phyloP scores from a whole-genome alignment of 148 eudicot species.

The Persicaria tinctoria region DNA sequence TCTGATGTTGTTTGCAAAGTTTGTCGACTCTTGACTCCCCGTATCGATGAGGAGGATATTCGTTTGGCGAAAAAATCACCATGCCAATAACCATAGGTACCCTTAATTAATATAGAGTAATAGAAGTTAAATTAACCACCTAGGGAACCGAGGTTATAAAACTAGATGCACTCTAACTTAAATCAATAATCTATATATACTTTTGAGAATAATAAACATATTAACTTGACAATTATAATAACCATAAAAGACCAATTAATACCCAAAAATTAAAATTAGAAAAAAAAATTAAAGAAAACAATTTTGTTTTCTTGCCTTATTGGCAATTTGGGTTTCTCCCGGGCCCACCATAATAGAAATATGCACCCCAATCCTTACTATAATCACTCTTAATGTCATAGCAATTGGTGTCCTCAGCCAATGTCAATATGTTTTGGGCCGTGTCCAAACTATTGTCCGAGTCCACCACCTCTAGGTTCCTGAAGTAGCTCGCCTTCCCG shows the following conservation, averaged over 20 bases:
- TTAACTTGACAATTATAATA: background rate
- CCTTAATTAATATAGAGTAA: too few species aligned
- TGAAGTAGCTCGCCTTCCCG: slow-evolving; percentile 74
- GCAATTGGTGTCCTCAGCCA: slow-evolving; percentile 83
- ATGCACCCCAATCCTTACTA: slow-evolving; percentile 74
- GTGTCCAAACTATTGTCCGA: slow-evolving; percentile 74
- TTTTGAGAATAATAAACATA: slow-evolving; percentile 4
- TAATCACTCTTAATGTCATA: slow-evolving; percentile 72
- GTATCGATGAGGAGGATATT: too few species aligned
- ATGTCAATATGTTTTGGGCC: slow-evolving; percentile 54
- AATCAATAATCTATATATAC: background rate
- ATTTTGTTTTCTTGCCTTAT: slow-evolving; percentile 7
- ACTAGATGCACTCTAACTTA: too few species aligned
- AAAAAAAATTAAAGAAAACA: background rate
- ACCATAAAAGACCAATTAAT: background rate
- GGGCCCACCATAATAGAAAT: slow-evolving; percentile 96
- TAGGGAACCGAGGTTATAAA: too few species aligned
- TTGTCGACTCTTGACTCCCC: too few species aligned
- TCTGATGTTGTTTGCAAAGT: too few species aligned
- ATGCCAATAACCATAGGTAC: too few species aligned
- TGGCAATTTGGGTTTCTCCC: slow-evolving; percentile 76
- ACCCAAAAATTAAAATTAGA: background rate
- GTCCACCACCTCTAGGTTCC: slow-evolving; percentile 82
- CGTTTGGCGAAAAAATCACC: too few species aligned
- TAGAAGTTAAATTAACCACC: too few species aligned